A percentile compares a stretch with the other conserved stretches of the same genome.
Evolutionary conservation across 306 rosid genomes (phyloP).

Genomic region (Cucurbita moschata): DNA sequence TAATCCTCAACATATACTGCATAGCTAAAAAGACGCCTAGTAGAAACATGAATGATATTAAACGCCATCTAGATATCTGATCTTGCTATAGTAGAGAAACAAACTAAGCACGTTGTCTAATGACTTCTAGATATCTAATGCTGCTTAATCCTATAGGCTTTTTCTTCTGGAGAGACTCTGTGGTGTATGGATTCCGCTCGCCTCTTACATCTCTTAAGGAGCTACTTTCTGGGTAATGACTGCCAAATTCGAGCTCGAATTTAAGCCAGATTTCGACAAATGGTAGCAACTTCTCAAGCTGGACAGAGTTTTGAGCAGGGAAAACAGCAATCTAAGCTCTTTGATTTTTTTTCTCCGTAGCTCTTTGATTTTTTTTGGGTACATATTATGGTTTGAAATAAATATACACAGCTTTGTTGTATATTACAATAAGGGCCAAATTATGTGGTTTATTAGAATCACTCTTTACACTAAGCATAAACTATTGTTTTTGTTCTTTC

Average conservation of each 20-base stretch:
- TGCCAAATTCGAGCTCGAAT: not conserved
- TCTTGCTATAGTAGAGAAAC: not conserved
- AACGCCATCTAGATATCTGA: not conserved
- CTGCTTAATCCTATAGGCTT: not conserved
- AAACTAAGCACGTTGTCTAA: not conserved
- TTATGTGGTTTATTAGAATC: not conserved
- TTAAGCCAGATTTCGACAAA: not conserved
- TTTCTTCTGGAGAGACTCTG: conserved; percentile 2
- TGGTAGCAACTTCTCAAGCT: not conserved
- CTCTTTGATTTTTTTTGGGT: not conserved
- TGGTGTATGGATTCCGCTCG: not conserved
- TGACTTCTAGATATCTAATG: not conserved
- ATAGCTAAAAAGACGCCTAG: too few species aligned
- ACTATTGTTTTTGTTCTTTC: too few species aligned
- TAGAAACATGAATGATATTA: not conserved
- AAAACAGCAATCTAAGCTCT: not conserved
- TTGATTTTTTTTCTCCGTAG: not conserved
- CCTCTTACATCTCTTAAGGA: conserved; percentile 1
- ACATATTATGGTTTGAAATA: not conserved
- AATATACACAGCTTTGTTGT: not conserved
- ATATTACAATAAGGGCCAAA: not conserved
- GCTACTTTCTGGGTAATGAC: not conserved
- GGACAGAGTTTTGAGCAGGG: not conserved
- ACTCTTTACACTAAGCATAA: too few species aligned
- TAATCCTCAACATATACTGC: too few species aligned